Percentiles rank a stretch among this genome's conserved stretches.
Conservation (phyloP, 441 rosid species). For the Melastoma candidum region DNA sequence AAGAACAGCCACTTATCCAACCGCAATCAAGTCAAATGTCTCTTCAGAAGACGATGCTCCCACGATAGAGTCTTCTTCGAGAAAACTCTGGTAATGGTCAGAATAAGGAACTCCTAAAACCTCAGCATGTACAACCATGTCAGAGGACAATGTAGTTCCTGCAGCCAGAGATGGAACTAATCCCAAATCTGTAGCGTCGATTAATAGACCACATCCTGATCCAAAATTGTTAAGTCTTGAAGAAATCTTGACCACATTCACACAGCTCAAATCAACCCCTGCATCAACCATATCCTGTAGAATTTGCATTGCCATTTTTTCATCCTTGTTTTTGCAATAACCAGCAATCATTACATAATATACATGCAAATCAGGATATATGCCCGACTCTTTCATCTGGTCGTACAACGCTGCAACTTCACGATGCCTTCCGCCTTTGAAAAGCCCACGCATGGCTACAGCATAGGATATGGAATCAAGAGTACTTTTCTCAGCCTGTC, state of each 20-base stretch:
- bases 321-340: constrained; percentile 37
- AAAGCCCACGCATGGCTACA: constrained; percentile 51
- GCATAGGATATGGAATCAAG: constrained; percentile 57
- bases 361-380: constrained; percentile 31
- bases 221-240: constrained; percentile 18
- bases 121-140: too few species aligned
- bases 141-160: too few species aligned
- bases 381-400: constrained; percentile 47
- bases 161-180: constrained; percentile 6
- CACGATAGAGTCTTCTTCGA: too few species aligned
- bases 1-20: too few species aligned
- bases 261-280: constrained; percentile 26
- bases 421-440: constrained; percentile 32
- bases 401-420: constrained; percentile 39
- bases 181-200: constrained; percentile 27
- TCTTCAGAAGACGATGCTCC: too few species aligned
- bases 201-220: constrained; percentile 25
- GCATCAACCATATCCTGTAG: constrained; percentile 36
- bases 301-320: constrained; percentile 32
- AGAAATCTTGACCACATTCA: constrained; percentile 24
- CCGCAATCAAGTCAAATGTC: too few species aligned
- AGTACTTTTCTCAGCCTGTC: constrained; percentile 27
- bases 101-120: too few species aligned
- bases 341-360: constrained; percentile 35
- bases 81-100: too few species aligned